These are phyloP conservation scores for Talaromyces sp. DNA, from an alignment of 2,329 filamentous ascomycete species.

Conservation along the genomic window DNA sequence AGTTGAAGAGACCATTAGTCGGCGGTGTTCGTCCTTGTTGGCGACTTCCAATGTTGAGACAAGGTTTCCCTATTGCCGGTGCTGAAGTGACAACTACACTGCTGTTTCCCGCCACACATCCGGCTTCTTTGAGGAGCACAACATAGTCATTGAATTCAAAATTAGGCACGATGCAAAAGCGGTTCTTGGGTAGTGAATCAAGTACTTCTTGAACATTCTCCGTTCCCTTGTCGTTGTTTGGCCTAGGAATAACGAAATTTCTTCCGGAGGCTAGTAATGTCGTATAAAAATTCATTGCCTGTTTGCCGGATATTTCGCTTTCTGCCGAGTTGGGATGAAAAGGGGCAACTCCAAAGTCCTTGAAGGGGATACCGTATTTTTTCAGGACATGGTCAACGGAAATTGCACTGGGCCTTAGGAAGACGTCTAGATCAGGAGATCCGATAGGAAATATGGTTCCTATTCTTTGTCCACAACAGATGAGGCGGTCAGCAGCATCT, in stretches of 20 bases:
- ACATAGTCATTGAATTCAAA: not conserved
- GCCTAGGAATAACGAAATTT: not conserved
- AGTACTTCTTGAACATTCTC: not conserved
- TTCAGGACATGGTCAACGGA: not conserved
- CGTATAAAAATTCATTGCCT: not conserved
- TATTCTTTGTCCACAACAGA: not conserved
- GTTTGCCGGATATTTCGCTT: not conserved
- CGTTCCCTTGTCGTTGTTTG: not conserved
- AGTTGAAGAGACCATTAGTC: not conserved
- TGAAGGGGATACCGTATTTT: not conserved
- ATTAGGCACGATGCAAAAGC: not conserved
- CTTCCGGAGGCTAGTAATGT: not conserved
- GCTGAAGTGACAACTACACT: not conserved
- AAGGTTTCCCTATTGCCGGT: not conserved
- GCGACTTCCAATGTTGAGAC: not conserved
- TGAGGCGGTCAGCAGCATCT: not conserved
- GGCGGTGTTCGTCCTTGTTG: not conserved
- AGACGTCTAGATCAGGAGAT: not conserved
- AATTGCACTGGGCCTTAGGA: not conserved
- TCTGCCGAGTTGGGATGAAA: not conserved
- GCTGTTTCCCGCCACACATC: not conserved
- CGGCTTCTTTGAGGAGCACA: not conserved
- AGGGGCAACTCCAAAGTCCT: not conserved
- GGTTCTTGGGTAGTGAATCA: not conserved
- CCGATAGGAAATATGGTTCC: not conserved